A percentile compares a stretch with the other conserved stretches of the same genome.
These are phyloP conservation scores for Globisporangium okanoganense DNA, from an alignment of 352 stramenopile genomes.

Conservation along the genomic window DNA sequence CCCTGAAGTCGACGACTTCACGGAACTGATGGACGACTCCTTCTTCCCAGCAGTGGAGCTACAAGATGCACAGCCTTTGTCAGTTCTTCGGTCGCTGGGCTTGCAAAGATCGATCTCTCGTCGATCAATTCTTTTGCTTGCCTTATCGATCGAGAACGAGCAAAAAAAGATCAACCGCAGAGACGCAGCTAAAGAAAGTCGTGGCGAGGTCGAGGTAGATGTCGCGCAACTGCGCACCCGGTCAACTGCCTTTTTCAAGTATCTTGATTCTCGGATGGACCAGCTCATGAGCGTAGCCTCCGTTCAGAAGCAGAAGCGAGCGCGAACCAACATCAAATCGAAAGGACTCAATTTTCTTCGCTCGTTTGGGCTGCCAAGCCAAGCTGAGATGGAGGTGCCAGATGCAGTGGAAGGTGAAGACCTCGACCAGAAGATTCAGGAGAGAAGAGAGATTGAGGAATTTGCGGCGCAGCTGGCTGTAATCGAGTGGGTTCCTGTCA, in stretches of 20 bases:
- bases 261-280: conserved; percentile 58
- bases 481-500: conserved; percentile 60
- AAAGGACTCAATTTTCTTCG: conserved; percentile 56
- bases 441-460: conserved; percentile 52
- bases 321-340: conserved; percentile 40
- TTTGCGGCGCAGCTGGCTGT: conserved; percentile 55
- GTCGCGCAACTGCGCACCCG: conserved; percentile 27
- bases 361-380: conserved; percentile 26
- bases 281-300: conserved; percentile 34
- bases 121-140: conserved; percentile 55
- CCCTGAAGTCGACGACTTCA: conserved; percentile 67
- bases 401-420: conserved; percentile 17
- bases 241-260: conserved; percentile 54
- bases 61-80: conserved; percentile 48
- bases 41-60: conserved; percentile 65
- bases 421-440: conserved; percentile 29
- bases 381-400: conserved; percentile 14
- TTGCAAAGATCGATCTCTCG: conserved; percentile 64
- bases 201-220: conserved; percentile 14
- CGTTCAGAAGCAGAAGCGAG: conserved; percentile 20
- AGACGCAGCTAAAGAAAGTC: conserved; percentile 11
- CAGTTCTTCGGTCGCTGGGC: conserved; percentile 53
- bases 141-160: conserved; percentile 53
- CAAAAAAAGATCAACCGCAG: conserved; percentile 28
- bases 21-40: conserved; percentile 58